phyloP scores from a whole-genome alignment of 495 filamentous ascomycete species.

The Trichoderma parareesei region DNA sequence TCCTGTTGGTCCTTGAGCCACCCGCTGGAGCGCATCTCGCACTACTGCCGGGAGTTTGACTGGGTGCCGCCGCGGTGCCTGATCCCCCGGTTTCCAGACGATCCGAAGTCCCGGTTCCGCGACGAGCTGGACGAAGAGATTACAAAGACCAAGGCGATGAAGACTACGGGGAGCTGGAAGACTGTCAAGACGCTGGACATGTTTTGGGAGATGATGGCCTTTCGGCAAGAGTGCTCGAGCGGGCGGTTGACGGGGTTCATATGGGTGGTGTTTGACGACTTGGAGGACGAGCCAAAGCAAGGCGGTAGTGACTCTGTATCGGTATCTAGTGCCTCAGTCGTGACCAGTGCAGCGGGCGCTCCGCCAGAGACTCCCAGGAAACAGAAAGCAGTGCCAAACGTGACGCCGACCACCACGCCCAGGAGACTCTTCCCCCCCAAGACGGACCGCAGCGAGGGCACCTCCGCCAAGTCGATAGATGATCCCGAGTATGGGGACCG shows the following conservation, averaged over 20 bases:
- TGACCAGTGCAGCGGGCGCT: constrained; percentile 11
- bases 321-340: constrained; percentile 5
- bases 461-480: not conserved
- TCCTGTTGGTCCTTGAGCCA: constrained; percentile 47
- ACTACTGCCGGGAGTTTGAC: constrained; percentile 49
- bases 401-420: constrained; percentile 15
- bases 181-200: constrained; percentile 74
- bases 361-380: constrained; percentile 13
- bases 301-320: not conserved
- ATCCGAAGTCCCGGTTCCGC: constrained; percentile 89
- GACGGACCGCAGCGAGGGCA: not conserved
- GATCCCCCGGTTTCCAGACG: constrained; percentile 87
- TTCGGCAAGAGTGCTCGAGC: constrained; percentile 88
- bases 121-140: constrained; percentile 73
- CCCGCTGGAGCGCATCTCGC: constrained; percentile 53
- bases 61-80: constrained; percentile 71
- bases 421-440: constrained; percentile 17
- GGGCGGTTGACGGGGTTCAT: constrained; percentile 88
- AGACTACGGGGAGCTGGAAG: constrained; percentile 62
- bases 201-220: constrained; percentile 99
- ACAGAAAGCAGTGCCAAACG: constrained; percentile 5
- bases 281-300: not conserved
- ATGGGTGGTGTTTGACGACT: constrained; percentile 73
- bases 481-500: not conserved
- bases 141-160: constrained; percentile 31